These are phyloP conservation scores for Xylaria sp. DNA, from an alignment of 2,329 filamentous ascomycete species.

Conservation along the genomic window DNA sequence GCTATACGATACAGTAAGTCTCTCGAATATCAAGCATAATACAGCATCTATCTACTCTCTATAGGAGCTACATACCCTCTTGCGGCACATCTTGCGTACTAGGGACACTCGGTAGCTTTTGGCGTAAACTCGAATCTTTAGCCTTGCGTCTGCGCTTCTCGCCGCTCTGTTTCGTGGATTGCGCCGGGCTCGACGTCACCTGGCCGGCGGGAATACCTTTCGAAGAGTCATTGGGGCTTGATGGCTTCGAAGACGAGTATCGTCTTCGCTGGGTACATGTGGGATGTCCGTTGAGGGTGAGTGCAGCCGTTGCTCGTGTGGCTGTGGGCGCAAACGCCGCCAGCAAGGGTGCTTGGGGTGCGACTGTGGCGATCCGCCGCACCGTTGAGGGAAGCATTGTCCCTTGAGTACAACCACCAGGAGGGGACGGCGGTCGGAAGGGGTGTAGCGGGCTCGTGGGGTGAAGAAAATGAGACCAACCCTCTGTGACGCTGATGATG, in stretches of 20 bases:
- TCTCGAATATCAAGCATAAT: slow-evolving; percentile 1
- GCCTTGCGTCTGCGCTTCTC: slow-evolving; percentile 70
- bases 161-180: slow-evolving; percentile 58
- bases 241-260: slow-evolving; percentile 72
- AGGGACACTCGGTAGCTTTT: slow-evolving; percentile 77
- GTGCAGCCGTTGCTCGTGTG: slow-evolving; percentile 54
- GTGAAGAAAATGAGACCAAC: background rate
- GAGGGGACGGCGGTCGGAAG: background rate
- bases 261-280: slow-evolving; percentile 61
- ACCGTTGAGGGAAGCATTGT: slow-evolving; percentile 67
- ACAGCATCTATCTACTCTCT: background rate
- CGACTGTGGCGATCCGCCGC: slow-evolving; percentile 63
- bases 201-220: slow-evolving; percentile 62
- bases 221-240: slow-evolving; percentile 67
- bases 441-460: background rate
- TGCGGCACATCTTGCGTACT: slow-evolving; percentile 78
- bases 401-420: slow-evolving; percentile 23
- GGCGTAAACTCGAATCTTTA: slow-evolving; percentile 64
- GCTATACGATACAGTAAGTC: slow-evolving; percentile 64
- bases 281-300: slow-evolving; percentile 53
- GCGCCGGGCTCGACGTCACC: slow-evolving; percentile 59
- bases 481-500: slow-evolving; percentile 24
- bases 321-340: slow-evolving; percentile 57
- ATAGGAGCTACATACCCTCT: slow-evolving; percentile 62
- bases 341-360: slow-evolving; percentile 59